Conservation (phyloP, 371 early-diverging fungal genomes). For the Chytridium lagenaria region DNA sequence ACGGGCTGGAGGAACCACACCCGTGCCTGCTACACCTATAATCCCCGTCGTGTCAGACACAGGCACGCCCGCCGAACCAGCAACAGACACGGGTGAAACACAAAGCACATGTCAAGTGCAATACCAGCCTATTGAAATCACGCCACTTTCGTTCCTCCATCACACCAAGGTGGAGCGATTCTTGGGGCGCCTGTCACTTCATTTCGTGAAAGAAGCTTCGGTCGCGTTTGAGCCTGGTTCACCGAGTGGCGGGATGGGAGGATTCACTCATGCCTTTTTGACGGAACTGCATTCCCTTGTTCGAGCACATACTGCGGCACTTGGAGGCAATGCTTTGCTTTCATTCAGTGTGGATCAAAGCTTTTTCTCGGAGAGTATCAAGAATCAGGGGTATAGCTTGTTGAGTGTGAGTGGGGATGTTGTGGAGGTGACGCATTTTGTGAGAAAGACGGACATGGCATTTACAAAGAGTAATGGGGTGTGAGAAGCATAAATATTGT, state of each 20-base stretch:
- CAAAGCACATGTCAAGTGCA: neutral
- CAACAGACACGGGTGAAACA: conserved; percentile 4
- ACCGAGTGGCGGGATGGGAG: conserved; percentile 54
- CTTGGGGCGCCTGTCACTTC: conserved; percentile 72
- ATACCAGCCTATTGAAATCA: conserved; percentile 49
- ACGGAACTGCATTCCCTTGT: conserved; percentile 68
- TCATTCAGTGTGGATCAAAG: conserved; percentile 66
- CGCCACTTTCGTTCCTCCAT: conserved; percentile 66
- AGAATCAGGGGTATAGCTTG: conserved; percentile 71
- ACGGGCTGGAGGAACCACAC: neutral
- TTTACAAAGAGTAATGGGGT: neutral
- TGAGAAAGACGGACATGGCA: neutral
- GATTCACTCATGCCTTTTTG: conserved; percentile 67
- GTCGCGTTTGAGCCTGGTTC: conserved; percentile 59
- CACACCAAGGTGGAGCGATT: conserved; percentile 52
- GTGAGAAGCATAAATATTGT: neutral
- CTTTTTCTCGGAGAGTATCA: conserved; percentile 63
- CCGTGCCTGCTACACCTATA: too few species aligned
- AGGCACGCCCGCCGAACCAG: neutral
- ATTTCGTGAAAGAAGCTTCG: conserved; percentile 76
- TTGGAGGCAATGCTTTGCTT: conserved; percentile 74
- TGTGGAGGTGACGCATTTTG: conserved; percentile 33
- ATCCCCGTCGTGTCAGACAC: too few species aligned
- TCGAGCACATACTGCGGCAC: conserved; percentile 67
- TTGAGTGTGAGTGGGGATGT: conserved; percentile 55